These are phyloP conservation scores for Chrysochromulina parva DNA, from an alignment of 78 protist species.

Conservation along the genomic window DNA sequence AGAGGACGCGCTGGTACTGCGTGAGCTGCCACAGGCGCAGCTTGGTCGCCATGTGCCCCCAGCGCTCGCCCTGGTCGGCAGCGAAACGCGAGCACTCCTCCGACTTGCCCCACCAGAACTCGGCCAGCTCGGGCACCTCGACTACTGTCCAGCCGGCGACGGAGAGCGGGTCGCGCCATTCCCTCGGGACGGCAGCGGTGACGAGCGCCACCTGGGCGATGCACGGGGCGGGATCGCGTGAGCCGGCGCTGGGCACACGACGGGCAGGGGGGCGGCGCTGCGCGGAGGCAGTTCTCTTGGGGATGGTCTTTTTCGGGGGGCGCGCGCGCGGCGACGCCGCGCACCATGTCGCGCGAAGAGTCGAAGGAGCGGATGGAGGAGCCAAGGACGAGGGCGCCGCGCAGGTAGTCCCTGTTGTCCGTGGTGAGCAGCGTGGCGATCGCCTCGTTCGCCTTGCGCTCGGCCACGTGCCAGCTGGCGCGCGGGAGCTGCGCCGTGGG, in stretches of 20 bases:
- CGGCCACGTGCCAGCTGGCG: background rate
- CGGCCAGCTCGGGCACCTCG: background rate
- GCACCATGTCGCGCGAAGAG: conserved; percentile 1
- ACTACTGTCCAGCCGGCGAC: background rate
- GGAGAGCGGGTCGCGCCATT: background rate
- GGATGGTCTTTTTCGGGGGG: too few species aligned
- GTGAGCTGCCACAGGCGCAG: conserved; percentile 1
- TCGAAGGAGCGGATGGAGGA: conserved; percentile 28
- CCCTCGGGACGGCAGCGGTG: background rate
- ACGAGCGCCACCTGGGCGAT: too few species aligned
- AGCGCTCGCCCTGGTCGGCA: conserved; percentile 22
- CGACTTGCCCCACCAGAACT: conserved; percentile 7
- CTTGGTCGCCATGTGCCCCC: conserved; percentile 31
- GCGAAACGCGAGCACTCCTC: background rate
- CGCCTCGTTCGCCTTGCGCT: conserved; percentile 7
- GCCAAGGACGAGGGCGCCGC: conserved; percentile 22
- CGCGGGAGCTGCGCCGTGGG: background rate
- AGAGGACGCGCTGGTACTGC: conserved; percentile 19
- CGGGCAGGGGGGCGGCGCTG: too few species aligned
- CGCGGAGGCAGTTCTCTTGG: too few species aligned
- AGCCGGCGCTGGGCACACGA: too few species aligned
- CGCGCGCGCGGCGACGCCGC: background rate
- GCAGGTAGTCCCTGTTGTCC: background rate
- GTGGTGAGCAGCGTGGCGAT: conserved; percentile 8
- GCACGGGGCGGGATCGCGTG: too few species aligned